Percentiles rank a stretch among this genome's conserved stretches.
phyloP scores from a whole-genome alignment of 1,284 basidiomycete genomes.

The Ganoderma meredithae region DNA sequence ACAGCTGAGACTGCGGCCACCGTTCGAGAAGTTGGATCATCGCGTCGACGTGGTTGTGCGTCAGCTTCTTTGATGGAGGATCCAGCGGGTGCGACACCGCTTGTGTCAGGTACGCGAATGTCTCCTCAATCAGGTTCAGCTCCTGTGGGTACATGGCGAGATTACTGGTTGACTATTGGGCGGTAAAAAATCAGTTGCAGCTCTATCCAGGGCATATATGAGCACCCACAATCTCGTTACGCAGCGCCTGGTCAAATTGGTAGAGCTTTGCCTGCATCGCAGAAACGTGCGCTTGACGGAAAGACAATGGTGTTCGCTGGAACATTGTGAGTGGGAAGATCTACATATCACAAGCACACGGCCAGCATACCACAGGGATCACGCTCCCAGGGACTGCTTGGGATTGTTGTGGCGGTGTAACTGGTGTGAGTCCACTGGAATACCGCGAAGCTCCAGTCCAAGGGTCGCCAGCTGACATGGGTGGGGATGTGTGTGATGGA shows the following conservation, averaged over 20 bases:
- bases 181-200: background rate
- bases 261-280: slow-evolving; percentile 87
- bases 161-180: slow-evolving; percentile 64
- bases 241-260: slow-evolving; percentile 81
- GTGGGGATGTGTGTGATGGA: slow-evolving; percentile 13
- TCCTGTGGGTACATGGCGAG: slow-evolving; percentile 79
- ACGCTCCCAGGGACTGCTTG: slow-evolving; percentile 40
- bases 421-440: slow-evolving; percentile 43
- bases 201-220: background rate
- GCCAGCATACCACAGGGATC: slow-evolving; percentile 62
- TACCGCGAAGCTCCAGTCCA: slow-evolving; percentile 80
- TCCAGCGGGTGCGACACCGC: slow-evolving; percentile 49
- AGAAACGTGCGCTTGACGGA: slow-evolving; percentile 89
- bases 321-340: background rate
- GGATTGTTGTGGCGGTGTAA: slow-evolving; percentile 21
- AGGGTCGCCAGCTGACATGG: slow-evolving; percentile 55
- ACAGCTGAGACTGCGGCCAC: slow-evolving; percentile 85
- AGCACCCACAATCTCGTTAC: slow-evolving; percentile 66
- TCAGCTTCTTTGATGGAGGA: slow-evolving; percentile 40
- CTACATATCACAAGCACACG: too few species aligned
- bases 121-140: slow-evolving; percentile 64
- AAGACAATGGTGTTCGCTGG: slow-evolving; percentile 68
- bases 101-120: slow-evolving; percentile 69
- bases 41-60: slow-evolving; percentile 62
- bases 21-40: slow-evolving; percentile 73